Evolutionary conservation across 495 filamentous ascomycete genomes (phyloP).

Genomic region (Penicillium desertorum): DNA sequence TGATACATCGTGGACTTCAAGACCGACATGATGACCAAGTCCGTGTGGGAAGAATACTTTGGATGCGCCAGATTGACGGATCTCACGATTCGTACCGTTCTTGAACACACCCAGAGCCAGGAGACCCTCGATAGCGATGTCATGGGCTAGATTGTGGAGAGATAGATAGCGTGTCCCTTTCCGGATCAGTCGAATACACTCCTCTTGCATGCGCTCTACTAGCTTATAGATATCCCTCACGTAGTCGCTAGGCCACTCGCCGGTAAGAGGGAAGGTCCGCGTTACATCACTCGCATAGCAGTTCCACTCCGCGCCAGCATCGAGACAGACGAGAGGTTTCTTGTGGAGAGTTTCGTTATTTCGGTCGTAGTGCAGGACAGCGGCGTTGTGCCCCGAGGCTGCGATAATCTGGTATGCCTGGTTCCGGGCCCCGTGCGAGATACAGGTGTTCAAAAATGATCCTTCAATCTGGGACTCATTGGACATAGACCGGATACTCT

Average conservation of each 20-base stretch:
- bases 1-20: conserved; percentile 86
- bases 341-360: conserved; percentile 71
- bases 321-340: conserved; percentile 72
- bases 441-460: conserved; percentile 67
- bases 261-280: conserved; percentile 73
- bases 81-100: conserved; percentile 57
- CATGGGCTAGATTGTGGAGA: conserved; percentile 68
- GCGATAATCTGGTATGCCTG: conserved; percentile 90
- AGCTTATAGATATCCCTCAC: conserved; percentile 67
- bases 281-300: conserved; percentile 93
- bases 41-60: conserved; percentile 91
- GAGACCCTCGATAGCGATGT: conserved; percentile 69
- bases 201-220: conserved; percentile 79
- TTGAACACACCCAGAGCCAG: conserved; percentile 65
- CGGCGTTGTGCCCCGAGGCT: conserved; percentile 73
- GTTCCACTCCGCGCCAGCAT: conserved; percentile 81
- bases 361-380: conserved; percentile 78
- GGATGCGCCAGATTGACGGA: conserved; percentile 65
- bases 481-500: conserved; percentile 54
- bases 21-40: conserved; percentile 81
- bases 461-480: conserved; percentile 86
- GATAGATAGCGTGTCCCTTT: conserved; percentile 66
- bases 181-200: conserved; percentile 65
- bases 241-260: conserved; percentile 60
- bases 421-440: conserved; percentile 65